Evolutionary conservation across 192 early-diverging fungal species (phyloP).

Genomic region (Kickxella alabastrina): DNA sequence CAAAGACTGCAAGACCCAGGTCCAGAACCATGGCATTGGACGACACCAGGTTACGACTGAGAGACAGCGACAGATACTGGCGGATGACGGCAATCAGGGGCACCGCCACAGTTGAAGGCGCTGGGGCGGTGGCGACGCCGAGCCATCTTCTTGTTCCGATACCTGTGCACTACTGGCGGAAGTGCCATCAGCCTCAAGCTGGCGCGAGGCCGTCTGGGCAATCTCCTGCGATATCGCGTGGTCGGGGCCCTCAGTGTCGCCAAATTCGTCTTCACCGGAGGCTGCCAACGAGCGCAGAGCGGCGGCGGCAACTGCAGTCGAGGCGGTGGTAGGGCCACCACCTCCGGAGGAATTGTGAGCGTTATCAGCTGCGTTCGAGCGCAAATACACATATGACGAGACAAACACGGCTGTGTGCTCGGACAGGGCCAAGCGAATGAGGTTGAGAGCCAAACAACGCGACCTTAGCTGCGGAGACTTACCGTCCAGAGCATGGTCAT

Average conservation of each 20-base stretch:
- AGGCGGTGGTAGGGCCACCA: no score
- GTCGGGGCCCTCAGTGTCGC: slow-evolving; percentile 38
- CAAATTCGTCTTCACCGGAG: slow-evolving; percentile 38
- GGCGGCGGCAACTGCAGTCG: neutral
- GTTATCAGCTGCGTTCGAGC: neutral
- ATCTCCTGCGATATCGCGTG: slow-evolving; percentile 22
- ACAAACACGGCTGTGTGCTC: slow-evolving; percentile 76
- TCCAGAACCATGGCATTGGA: slow-evolving; percentile 76
- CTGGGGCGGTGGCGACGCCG: neutral
- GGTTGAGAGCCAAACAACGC: slow-evolving; percentile 76
- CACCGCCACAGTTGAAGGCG: slow-evolving; percentile 41
- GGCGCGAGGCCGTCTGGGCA: slow-evolving; percentile 9
- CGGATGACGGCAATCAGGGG: slow-evolving; percentile 81
- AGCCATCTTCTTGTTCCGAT: no score
- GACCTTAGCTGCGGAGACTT: slow-evolving; percentile 79
- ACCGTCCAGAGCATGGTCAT: slow-evolving; percentile 65
- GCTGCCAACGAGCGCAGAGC: neutral
- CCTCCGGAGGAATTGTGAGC: no score
- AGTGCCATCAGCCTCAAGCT: slow-evolving; percentile 11
- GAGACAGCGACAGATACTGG: slow-evolving; percentile 77
- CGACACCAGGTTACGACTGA: slow-evolving; percentile 79
- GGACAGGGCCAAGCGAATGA: slow-evolving; percentile 70
- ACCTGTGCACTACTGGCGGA: no score
- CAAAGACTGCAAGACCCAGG: slow-evolving; percentile 79
- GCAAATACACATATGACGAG: slow-evolving; percentile 51